phyloP scores from a whole-genome alignment of 169 alveolate genomes.

The Perkinsus marinus region DNA sequence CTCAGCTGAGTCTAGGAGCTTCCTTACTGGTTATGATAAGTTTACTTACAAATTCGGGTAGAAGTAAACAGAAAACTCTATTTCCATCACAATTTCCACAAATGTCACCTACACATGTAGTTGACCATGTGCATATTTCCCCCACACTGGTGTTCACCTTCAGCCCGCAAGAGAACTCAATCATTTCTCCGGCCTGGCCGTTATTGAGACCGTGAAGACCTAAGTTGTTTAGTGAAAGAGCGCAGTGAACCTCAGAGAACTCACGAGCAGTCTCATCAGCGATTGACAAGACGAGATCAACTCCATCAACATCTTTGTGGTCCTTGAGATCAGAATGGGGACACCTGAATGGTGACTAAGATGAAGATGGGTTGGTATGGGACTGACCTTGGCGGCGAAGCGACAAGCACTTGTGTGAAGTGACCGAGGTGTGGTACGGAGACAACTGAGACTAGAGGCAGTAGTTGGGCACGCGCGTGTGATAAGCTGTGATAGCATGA shows the following conservation, averaged over 20 bases:
- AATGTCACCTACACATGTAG: no score
- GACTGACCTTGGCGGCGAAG: background rate
- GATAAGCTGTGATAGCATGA: background rate
- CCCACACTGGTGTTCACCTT: slow-evolving; percentile 24
- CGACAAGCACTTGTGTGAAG: background rate
- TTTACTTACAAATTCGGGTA: no score
- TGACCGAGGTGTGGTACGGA: background rate
- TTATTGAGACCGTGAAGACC: slow-evolving; percentile 77
- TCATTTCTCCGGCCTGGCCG: slow-evolving; percentile 89
- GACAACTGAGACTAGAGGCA: background rate
- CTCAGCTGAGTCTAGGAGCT: no score
- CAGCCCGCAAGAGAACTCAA: slow-evolving; percentile 71
- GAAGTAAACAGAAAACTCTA: no score
- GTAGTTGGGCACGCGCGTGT: background rate
- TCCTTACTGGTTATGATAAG: no score
- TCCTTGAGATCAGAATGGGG: slow-evolving; percentile 51
- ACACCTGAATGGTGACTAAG: slow-evolving; percentile 29
- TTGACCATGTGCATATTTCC: no score
- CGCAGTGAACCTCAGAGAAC: background rate
- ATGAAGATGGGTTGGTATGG: background rate
- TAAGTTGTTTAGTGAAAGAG: background rate
- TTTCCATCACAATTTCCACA: no score
- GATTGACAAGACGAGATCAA: slow-evolving; percentile 80
- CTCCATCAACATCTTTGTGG: slow-evolving; percentile 72
- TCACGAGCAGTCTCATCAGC: slow-evolving; percentile 83